Evolutionary conservation across 306 rosid species (phyloP).

Genomic region (Canavalia gladiata): DNA sequence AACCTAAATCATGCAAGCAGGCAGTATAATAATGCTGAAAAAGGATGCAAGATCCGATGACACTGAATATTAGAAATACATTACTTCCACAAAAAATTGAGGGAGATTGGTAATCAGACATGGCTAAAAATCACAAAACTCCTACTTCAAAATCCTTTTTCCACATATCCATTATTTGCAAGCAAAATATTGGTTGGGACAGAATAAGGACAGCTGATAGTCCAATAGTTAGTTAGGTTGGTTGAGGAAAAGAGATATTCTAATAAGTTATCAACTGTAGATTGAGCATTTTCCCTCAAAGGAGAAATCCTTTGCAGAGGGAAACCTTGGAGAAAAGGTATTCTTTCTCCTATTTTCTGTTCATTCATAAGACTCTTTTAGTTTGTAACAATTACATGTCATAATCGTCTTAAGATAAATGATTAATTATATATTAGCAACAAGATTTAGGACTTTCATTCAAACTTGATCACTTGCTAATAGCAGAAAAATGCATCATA

Average conservation of each 20-base stretch:
- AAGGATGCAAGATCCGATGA: conserved; percentile 10
- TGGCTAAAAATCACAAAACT: no score
- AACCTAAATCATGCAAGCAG: no score
- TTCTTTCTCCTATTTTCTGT: not conserved
- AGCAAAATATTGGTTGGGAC: no score
- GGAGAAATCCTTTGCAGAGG: not conserved
- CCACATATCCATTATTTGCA: no score
- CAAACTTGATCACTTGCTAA: not conserved
- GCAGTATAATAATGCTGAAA: not conserved
- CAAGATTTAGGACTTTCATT: not conserved
- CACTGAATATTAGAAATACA: not conserved
- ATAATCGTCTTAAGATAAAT: no score
- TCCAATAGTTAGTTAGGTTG: not conserved
- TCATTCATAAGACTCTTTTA: not conserved
- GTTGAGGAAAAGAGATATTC: not conserved
- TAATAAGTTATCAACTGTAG: not conserved
- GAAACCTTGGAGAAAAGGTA: not conserved
- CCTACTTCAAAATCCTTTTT: no score
- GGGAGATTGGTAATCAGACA: no score
- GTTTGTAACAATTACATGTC: no score
- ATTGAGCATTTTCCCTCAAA: not conserved
- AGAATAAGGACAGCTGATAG: not conserved
- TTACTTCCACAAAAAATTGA: not conserved
- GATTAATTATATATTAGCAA: not conserved
- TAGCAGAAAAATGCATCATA: conserved; percentile 14